Base-by-base conservation (phyloP, 768 basidiomycete genomes). In the Boletus subparvulus region DNA sequence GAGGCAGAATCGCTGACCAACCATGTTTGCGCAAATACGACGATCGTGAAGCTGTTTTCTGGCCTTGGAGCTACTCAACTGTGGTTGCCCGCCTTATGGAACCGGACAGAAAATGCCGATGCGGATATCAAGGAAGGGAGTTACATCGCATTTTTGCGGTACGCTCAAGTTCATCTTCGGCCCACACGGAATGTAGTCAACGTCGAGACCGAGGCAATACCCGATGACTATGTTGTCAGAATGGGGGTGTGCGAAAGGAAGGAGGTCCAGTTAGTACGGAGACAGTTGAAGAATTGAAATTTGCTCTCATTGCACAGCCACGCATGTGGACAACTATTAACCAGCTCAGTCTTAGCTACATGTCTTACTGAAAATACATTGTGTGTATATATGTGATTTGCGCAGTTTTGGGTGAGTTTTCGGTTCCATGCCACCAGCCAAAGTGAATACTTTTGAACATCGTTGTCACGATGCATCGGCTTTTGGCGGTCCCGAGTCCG, bases 101-200 rank as follows among this genome's bases (percentile, higher is more conserved):
- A 52, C 51, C 17, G 24, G 33, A 33, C 42, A 19, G 42, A 52
- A 26, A 52, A 52, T 44, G 42, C 42, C 8, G 11, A 52, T 21
- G 51, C 33, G 24, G 51, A 52, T 28, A 44, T 52, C 32, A 52
- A 52, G 33, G 51, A 52, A 36, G 51, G 51, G 21, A 52, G 51
- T 28, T 52, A 26, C 12, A 44, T 52, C 17, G 41, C 51, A 35
- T 52, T 33, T 42, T 36, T 52, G 33, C 41, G 51, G 33, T 52
- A 52, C 26, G 51, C 42, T 17, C 51, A 44, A 17, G 42, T 44
- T 36, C 42, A 52, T 44, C 24, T 52, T 36, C 41, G 42, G 10
- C 51, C 51, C 24, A 52, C 41, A 11, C 42, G 33, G 24, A 44
- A 36, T 26, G 32, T 52, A 12, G 28, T 44, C 9, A 49, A 12